phyloP scores from a whole-genome alignment of 1,284 basidiomycete species.

The Papiliotrema nemorosa region DNA sequence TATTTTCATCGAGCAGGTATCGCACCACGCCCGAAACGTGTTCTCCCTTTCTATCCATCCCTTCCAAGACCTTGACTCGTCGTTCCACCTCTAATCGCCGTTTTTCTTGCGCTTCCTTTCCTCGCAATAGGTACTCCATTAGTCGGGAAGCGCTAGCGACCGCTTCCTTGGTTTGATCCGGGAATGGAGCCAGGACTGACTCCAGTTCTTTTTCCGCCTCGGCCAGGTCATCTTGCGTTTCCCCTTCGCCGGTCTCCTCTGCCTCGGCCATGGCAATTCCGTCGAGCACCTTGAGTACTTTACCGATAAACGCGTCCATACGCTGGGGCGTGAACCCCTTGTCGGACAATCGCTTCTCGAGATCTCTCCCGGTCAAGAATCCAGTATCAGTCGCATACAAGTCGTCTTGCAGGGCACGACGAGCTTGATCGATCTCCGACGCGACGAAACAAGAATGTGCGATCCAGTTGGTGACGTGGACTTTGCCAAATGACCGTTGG shows the following conservation, averaged over 20 bases:
- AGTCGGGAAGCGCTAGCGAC: conserved; percentile 29
- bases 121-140: conserved; percentile 39
- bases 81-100: conserved; percentile 40
- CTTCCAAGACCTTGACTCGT: conserved; percentile 42
- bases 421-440: conserved; percentile 37
- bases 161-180: conserved; percentile 38
- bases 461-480: conserved; percentile 42
- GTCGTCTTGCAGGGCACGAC: conserved; percentile 36
- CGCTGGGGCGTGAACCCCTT: conserved; percentile 29
- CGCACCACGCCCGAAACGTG: conserved; percentile 42
- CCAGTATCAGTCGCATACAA: conserved; percentile 42
- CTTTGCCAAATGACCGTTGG: conserved; percentile 31
- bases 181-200: conserved; percentile 20
- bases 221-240: conserved; percentile 11
- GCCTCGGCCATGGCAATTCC: conserved; percentile 44
- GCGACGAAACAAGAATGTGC: conserved; percentile 46
- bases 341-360: conserved; percentile 23
- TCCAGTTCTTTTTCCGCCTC: conserved; percentile 25
- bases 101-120: conserved; percentile 40
- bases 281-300: conserved; percentile 45
- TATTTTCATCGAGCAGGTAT: conserved; percentile 32
- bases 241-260: conserved; percentile 11
- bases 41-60: conserved; percentile 45
- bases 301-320: conserved; percentile 39
- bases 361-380: conserved; percentile 27